Evolutionary conservation across 257 asterid species (phyloP).

Genomic region (Salvia splendens): DNA sequence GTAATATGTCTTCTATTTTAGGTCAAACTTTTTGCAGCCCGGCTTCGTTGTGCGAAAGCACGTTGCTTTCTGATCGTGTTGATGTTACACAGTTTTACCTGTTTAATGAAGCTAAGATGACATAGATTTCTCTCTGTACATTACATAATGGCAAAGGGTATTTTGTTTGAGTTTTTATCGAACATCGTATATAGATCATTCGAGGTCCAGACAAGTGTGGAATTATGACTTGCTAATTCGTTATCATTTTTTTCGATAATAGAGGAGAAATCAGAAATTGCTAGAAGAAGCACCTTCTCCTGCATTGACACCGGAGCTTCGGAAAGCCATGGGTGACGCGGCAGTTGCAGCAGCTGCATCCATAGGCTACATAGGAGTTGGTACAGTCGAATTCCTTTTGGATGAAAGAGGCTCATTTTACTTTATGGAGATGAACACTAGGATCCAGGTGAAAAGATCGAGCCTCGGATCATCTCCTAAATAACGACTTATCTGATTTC

Average conservation of each 20-base stretch:
- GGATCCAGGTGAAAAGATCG: slow-evolving; percentile 78
- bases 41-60: slow-evolving; percentile 25
- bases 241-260: slow-evolving; percentile 24
- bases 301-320: slow-evolving; percentile 84
- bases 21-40: slow-evolving; percentile 16
- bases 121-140: background rate
- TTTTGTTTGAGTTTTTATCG: background rate
- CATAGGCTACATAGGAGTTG: slow-evolving; percentile 94
- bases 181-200: background rate
- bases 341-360: slow-evolving; percentile 99
- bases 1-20: slow-evolving; percentile 36
- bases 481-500: slow-evolving; percentile 11
- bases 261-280: slow-evolving; percentile 97
- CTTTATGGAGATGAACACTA: slow-evolving; percentile 99
- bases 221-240: background rate
- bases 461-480: slow-evolving; percentile 9
- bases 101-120: slow-evolving; percentile 7
- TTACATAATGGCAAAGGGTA: background rate
- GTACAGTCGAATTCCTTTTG: slow-evolving; percentile 92
- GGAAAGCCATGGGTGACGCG: slow-evolving; percentile 99
- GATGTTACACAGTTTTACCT: background rate
- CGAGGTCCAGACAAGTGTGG: background rate
- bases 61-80: slow-evolving; percentile 1
- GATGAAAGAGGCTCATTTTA: slow-evolving; percentile 97
- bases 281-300: slow-evolving; percentile 99